Base-by-base conservation (phyloP, 2,329 filamentous ascomycete species). In the Sarocladium brachiariae region DNA sequence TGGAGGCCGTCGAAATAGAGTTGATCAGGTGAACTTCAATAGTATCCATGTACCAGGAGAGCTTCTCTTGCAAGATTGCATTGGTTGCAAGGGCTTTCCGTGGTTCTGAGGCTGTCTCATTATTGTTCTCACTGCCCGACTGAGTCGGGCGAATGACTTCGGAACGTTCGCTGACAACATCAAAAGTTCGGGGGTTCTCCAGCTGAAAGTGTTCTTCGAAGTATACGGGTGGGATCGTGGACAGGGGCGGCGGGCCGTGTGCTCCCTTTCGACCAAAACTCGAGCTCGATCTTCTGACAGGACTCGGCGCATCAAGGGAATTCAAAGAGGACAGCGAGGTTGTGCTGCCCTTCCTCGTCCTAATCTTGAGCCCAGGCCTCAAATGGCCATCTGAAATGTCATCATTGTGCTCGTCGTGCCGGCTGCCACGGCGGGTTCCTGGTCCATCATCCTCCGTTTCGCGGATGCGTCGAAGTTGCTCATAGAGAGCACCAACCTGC, bases 1-100 rank as follows among this genome's bases (percentile, higher is more conserved):
- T 90, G 0, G 93, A 97, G 1, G 93, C 93, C 0, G 88, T 90
- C 2, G 92, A 97, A 55, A 99, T 99, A 0, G 91, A 96, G 27
- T 89, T 89, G 59, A 99, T 96, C 7, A 99, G 74, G 64, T 99
- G 93, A 50, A 99, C 89, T 65, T 99, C 93, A 19, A 99, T 90
- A 0, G 93, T 99, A 65, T 99, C 93, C 90, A 99, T 96, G 66
- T 99, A 99, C 93, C 93, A 99, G 0, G 93, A 97, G 11, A 99
- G 74, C 68, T 99, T 99, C 68, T 99, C 93, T 65, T 99, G 93
- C 31, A 99, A 68, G 52, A 99, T 99, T 0, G 93, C 93, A 68
- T 99, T 99, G 0, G 91, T 96, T 7, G 92, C 92, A 24, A 99
- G 74, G 1, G 89, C 87, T 65, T 96, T 97, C 53, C 92, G 81